Base-by-base conservation (phyloP, 768 basidiomycete genomes). In the Auricularia sp. region DNA sequence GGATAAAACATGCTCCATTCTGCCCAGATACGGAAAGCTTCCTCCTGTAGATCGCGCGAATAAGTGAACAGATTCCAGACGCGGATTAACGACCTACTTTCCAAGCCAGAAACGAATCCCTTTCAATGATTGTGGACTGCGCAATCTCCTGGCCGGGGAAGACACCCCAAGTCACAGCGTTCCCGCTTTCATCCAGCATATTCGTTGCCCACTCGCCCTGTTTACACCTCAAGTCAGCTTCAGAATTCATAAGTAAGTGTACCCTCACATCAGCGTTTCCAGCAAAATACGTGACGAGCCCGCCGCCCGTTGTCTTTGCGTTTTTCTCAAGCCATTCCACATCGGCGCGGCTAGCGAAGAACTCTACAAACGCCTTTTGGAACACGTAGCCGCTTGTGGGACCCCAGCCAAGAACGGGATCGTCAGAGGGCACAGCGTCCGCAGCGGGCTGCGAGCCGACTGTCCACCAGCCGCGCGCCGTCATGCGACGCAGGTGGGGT, bases 111-210 rank as follows among this genome's bases (percentile, higher is more conserved):
- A 99, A 99, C 14, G 93, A 96, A 71, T 93, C 89, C 61, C 84
- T 84, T 72, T 98, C 97, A 42, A 99, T 98, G 68, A 98, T 93
- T 0, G 97, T 99, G 4, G 96, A 91, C 71, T 98, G 96, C 1
- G 88, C 84, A 58, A 99, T 88, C 75, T 99, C 97, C 72, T 97
- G 91, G 0, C 93, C 97, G 0, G 94, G 92, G 74, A 99, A 99
- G 5, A 98, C 88, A 64, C 95, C 97, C 97, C 97, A 99, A 1
- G 97, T 99, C 6, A 99, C 97, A 0, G 94, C 95, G 74, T 98
- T 98, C 64, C 91, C 84, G 14, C 85, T 88, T 39, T 83, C 85
- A 58, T 87, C 84, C 1, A 83, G 79, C 29, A 96, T 84, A 72
- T 97, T 98, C 12, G 85, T 93, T 67, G 80, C 78, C 66, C 81